Base-by-base conservation (phyloP, 768 basidiomycete genomes). In the Jaapia argillacea region DNA sequence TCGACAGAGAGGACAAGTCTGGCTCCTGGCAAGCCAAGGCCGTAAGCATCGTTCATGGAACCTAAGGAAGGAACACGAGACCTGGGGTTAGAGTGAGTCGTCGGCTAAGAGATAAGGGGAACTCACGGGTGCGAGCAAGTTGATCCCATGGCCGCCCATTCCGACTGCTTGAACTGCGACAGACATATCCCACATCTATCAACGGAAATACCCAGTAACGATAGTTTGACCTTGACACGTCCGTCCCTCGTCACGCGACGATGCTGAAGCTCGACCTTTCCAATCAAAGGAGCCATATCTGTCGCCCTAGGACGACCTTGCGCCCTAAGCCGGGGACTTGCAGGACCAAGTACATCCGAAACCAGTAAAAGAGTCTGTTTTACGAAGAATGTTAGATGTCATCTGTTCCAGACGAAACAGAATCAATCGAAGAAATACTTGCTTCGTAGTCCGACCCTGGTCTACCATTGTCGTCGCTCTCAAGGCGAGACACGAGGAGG, bases 111-210 rank as follows among this genome's bases (percentile, higher is more conserved):
- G 24, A 12, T 23, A 36, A 25, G 22, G 26, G 45, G 37, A 6
- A 61, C 67, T 53, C 40, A 75, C 56, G 71, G 66, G 63, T 87
- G 85, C 48, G 64, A 67, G 57, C 85, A 88, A 16, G 55, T 61
- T 12, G 72, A 71, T 3, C 74, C 71, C 58, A 83, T 53, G 25
- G 71, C 71, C 12, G 72, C 81, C 44, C 54, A 51, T 45, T 87
- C 79, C 14, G 61, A 72, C 5, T 63, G 67, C 60, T 66, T 77
- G 63, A 85, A 88, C 60, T 80, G 80, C 38, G 69, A 71, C 56
- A 85, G 62, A 56, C 86, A 88, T 40, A 86, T 79, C 31, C 78
- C 72, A 58, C 86, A 89, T 53, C 75, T 75, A 48, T 81, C 75
- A 25, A 88, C 83, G 1, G 66, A 53, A 12, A 71, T 64, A 28